These are phyloP conservation scores for Colletotrichum costaricense DNA, from an alignment of 2,329 filamentous ascomycete genomes.

Conservation along the genomic window DNA sequence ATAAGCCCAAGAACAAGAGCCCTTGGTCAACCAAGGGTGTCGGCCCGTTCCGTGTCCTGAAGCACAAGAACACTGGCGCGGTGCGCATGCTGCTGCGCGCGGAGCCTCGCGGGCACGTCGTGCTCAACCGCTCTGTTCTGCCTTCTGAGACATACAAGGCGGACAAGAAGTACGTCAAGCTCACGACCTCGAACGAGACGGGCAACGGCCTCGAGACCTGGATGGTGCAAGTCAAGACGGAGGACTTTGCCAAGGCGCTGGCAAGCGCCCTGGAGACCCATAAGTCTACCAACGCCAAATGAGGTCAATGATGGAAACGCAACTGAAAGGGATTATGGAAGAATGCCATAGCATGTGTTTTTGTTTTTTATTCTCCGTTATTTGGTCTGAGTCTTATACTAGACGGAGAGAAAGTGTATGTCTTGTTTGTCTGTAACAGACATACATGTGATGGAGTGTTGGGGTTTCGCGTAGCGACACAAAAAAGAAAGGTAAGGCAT, in stretches of 20 bases:
- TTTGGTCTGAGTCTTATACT: slow-evolving; percentile 26
- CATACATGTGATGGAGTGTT: not conserved
- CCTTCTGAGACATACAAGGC: slow-evolving; percentile 71
- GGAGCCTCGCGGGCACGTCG: slow-evolving; percentile 79
- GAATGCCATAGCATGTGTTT: slow-evolving; percentile 14
- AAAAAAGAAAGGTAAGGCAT: slow-evolving; percentile 32
- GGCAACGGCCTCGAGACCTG: slow-evolving; percentile 74
- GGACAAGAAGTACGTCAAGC: slow-evolving; percentile 69
- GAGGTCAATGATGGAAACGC: slow-evolving; percentile 29
- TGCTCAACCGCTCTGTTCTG: slow-evolving; percentile 77
- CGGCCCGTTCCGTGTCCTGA: slow-evolving; percentile 78
- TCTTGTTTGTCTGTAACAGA: not conserved
- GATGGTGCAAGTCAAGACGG: slow-evolving; percentile 78
- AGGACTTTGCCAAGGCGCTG: slow-evolving; percentile 57
- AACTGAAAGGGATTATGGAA: slow-evolving; percentile 14
- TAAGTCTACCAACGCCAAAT: slow-evolving; percentile 68
- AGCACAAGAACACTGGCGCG: slow-evolving; percentile 75
- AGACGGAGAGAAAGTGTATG: slow-evolving; percentile 16
- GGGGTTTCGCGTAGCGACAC: slow-evolving; percentile 17
- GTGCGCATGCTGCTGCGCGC: slow-evolving; percentile 78
- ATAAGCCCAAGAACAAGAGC: slow-evolving; percentile 60
- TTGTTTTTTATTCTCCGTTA: slow-evolving; percentile 11
- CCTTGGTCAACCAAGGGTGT: slow-evolving; percentile 78
- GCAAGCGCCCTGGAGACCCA: slow-evolving; percentile 42
- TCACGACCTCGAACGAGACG: slow-evolving; percentile 67